Evolutionary conservation across 140 eudicot genomes (phyloP).

Genomic region (Anethum foeniculum): DNA sequence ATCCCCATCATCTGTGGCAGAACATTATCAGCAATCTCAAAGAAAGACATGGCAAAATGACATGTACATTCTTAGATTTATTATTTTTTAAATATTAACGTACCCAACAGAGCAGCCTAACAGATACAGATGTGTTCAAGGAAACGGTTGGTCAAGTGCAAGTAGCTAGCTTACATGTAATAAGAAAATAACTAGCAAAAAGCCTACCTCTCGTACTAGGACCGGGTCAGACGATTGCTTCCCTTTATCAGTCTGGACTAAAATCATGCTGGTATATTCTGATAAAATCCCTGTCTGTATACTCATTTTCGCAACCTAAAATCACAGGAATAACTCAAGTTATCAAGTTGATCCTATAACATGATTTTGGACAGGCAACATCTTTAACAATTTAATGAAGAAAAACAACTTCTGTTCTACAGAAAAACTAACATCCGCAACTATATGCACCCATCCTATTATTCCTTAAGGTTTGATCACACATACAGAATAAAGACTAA

Average conservation of each 20-base stretch:
- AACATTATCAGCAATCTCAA: background rate
- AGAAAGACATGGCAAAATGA: background rate
- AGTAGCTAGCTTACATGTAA: background rate
- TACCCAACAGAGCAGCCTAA: background rate
- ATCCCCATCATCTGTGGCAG: slow-evolving; percentile 33
- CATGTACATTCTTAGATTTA: background rate
- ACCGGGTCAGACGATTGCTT: slow-evolving; percentile 35
- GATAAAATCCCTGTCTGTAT: slow-evolving; percentile 60
- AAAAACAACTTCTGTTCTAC: background rate
- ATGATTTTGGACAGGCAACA: slow-evolving; percentile 1
- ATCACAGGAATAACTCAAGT: background rate
- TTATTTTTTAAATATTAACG: background rate
- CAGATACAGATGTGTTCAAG: background rate
- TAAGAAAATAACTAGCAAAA: background rate
- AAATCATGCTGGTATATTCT: slow-evolving; percentile 59
- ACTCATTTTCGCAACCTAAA: slow-evolving; percentile 69
- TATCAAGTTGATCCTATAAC: background rate
- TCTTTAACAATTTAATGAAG: background rate
- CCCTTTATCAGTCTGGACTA: slow-evolving; percentile 40
- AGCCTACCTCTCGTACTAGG: slow-evolving; percentile 46
- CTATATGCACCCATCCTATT: background rate
- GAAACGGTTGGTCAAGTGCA: background rate
- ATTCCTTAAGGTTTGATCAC: background rate
- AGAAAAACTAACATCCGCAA: background rate
- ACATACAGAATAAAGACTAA: slow-evolving; percentile 14